Conservation (phyloP, 805 yeast genomes). For the Candida ortonii region DNA sequence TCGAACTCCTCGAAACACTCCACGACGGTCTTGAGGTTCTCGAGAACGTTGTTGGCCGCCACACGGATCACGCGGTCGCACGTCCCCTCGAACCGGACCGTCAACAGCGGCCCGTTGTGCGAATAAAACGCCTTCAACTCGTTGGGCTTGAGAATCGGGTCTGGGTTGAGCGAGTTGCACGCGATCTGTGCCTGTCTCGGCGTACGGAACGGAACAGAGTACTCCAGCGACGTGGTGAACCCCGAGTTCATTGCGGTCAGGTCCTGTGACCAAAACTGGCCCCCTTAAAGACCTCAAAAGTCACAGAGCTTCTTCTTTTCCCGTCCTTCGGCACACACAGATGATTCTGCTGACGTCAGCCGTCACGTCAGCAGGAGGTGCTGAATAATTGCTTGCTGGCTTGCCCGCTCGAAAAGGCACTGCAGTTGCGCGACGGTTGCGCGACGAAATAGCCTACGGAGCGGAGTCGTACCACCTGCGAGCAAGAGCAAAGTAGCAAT, state of each 20-base stretch:
- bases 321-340: too few relatives aligned
- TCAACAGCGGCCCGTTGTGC: slow-evolving; percentile 35
- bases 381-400: too few relatives aligned
- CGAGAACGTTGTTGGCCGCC: slow-evolving; percentile 78
- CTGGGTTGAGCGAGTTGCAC: slow-evolving; percentile 59
- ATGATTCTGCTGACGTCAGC: too few relatives aligned
- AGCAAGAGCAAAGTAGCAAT: too few relatives aligned
- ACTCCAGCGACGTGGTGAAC: slow-evolving; percentile 4
- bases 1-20: slow-evolving; percentile 79
- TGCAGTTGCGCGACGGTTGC: too few relatives aligned
- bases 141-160: slow-evolving; percentile 72
- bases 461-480: too few relatives aligned
- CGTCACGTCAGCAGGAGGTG: too few relatives aligned
- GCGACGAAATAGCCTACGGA: too few relatives aligned
- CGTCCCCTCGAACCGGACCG: slow-evolving; percentile 52
- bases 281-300: too few relatives aligned
- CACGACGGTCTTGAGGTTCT: slow-evolving; percentile 68
- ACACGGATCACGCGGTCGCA: slow-evolving; percentile 79
- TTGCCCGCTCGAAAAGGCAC: too few relatives aligned
- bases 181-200: slow-evolving; percentile 64
- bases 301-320: too few relatives aligned
- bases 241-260: not conserved
- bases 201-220: slow-evolving; percentile 63
- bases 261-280: too few relatives aligned
- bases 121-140: slow-evolving; percentile 54